Evolutionary conservation across 2,329 filamentous ascomycete species (phyloP).

Genomic region (Talaromyces piceae): DNA sequence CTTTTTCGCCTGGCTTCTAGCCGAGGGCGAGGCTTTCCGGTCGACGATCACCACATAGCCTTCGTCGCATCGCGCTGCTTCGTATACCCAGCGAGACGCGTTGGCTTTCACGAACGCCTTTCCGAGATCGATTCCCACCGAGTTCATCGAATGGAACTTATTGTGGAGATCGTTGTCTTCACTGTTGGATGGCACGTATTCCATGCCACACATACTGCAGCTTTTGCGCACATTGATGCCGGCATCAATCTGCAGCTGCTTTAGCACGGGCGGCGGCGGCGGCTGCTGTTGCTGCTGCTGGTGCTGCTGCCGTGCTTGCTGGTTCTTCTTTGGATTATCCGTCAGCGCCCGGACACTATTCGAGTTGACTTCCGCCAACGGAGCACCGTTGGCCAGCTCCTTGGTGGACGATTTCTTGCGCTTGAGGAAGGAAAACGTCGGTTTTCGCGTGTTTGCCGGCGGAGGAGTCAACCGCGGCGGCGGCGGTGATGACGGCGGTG

Average conservation of each 20-base stretch:
- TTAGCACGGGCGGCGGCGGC: slow-evolving; percentile 30
- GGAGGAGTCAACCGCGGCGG: slow-evolving; percentile 40
- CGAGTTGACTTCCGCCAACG: slow-evolving; percentile 40
- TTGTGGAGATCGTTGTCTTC: slow-evolving; percentile 58
- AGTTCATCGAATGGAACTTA: slow-evolving; percentile 56
- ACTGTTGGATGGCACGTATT: slow-evolving; percentile 54
- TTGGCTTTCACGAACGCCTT: slow-evolving; percentile 50
- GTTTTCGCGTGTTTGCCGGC: slow-evolving; percentile 38
- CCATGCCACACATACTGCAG: slow-evolving; percentile 58
- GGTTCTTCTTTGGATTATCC: slow-evolving; percentile 29
- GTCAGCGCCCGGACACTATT: slow-evolving; percentile 35
- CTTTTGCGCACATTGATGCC: slow-evolving; percentile 49
- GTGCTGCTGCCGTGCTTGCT: slow-evolving; percentile 13
- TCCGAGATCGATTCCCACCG: slow-evolving; percentile 54
- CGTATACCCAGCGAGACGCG: slow-evolving; percentile 45
- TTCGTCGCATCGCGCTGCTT: slow-evolving; percentile 40
- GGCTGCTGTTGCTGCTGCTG: slow-evolving; percentile 13
- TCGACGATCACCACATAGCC: slow-evolving; percentile 53
- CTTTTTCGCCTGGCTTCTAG: slow-evolving; percentile 47
- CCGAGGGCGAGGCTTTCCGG: slow-evolving; percentile 44
- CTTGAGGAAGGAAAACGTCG: slow-evolving; percentile 45
- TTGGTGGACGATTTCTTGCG: slow-evolving; percentile 33
- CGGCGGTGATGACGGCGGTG: slow-evolving; percentile 48
- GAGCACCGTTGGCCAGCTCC: slow-evolving; percentile 21
- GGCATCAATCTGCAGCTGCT: slow-evolving; percentile 56